phyloP scores from a whole-genome alignment of 805 yeast genomes.

The Zygosaccharomyces siamensis region DNA sequence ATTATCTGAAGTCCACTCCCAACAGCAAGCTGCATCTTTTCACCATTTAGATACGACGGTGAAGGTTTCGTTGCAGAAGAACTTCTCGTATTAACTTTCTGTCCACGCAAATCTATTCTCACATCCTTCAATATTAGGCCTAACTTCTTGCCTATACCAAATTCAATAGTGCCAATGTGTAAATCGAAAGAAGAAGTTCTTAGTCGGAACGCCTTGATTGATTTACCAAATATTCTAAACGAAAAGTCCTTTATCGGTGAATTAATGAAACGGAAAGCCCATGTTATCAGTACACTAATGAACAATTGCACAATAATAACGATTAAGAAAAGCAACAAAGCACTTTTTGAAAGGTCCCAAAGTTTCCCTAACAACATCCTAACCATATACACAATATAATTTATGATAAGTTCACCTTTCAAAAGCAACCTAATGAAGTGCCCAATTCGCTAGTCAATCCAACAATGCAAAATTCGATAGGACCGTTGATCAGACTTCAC shows the following conservation, averaged over 20 bases:
- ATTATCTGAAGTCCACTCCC: constrained; percentile 8
- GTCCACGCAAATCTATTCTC: constrained; percentile 10
- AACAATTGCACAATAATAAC: constrained; percentile 3
- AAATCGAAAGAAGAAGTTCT: constrained; percentile 13
- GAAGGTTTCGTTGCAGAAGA: not conserved
- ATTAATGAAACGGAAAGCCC: constrained; percentile 4
- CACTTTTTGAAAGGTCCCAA: constrained; percentile 2
- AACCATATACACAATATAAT: not conserved
- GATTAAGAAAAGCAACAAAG: constrained; percentile 5
- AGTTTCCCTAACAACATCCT: not conserved
- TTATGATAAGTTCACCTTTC: not conserved
- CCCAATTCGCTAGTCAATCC: too few species aligned
- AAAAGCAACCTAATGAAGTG: not conserved
- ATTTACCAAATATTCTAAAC: constrained; percentile 19
- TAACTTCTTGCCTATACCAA: constrained; percentile 21
- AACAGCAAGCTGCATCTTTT: constrained; percentile 11
- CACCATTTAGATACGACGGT: not conserved
- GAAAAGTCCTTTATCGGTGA: constrained; percentile 13
- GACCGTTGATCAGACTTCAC: not conserved
- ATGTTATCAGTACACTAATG: constrained; percentile 3
- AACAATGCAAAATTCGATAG: not conserved
- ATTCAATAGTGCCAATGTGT: constrained; percentile 15
- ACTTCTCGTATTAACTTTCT: not conserved
- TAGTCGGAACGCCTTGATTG: constrained; percentile 14
- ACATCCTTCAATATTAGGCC: constrained; percentile 20